phyloP scores from a whole-genome alignment of 371 early-diverging fungal genomes.

The Mucor sp. region DNA sequence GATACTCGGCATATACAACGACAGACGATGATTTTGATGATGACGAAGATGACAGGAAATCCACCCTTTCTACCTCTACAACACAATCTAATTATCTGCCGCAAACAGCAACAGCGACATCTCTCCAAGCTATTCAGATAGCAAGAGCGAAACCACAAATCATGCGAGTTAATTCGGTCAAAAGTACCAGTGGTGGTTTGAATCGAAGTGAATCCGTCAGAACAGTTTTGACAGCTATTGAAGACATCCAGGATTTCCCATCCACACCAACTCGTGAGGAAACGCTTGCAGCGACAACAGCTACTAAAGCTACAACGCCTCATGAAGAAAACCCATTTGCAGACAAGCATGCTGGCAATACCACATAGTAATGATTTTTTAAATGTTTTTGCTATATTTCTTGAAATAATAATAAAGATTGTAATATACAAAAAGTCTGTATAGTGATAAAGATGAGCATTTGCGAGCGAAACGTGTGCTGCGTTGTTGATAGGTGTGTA shows the following conservation, averaged over 20 bases:
- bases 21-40: slow-evolving; percentile 13
- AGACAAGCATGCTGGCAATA: background rate
- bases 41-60: background rate
- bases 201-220: slow-evolving; percentile 35
- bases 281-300: background rate
- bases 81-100: background rate
- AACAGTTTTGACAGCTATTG: slow-evolving; percentile 16
- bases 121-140: slow-evolving; percentile 37
- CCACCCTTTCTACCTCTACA: background rate
- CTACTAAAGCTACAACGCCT: background rate
- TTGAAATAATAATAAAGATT: background rate
- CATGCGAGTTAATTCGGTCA: slow-evolving; percentile 50
- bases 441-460: background rate
- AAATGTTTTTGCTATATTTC: background rate
- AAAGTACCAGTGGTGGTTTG: slow-evolving; percentile 13
- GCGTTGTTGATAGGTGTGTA: background rate
- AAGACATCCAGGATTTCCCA: slow-evolving; percentile 8
- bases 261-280: background rate
- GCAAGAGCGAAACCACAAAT: slow-evolving; percentile 48
- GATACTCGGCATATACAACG: slow-evolving; percentile 27
- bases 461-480: background rate
- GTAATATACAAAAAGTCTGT: background rate
- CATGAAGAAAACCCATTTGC: background rate
- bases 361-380: background rate
- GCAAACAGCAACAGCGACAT: slow-evolving; percentile 12